phyloP scores from a whole-genome alignment of 2,329 filamentous ascomycete genomes.

The Diplocarpon mali region DNA sequence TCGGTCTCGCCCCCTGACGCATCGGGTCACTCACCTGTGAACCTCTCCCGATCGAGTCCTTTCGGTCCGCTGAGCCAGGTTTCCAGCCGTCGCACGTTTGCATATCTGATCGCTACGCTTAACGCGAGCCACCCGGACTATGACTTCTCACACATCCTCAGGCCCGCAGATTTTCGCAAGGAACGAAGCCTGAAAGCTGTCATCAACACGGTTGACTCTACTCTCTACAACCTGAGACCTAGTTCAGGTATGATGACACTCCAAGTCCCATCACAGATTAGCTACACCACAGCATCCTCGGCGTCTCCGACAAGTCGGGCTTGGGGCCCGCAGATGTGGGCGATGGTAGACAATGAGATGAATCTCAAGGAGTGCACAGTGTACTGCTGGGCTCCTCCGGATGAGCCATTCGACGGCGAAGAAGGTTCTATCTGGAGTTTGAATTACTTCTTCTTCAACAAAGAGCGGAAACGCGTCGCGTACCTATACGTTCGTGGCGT shows the following conservation, averaged over 20 bases:
- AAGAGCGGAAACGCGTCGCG: conserved; percentile 78
- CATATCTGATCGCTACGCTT: conserved; percentile 89
- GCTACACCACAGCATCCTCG: conserved; percentile 29
- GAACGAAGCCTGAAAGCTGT: conserved; percentile 71
- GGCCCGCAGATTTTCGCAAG: conserved; percentile 80
- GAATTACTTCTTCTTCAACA: conserved; percentile 98
- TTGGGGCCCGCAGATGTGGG: conserved; percentile 90
- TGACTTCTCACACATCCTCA: conserved; percentile 87
- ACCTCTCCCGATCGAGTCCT: conserved; percentile 77
- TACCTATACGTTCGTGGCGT: conserved; percentile 91
- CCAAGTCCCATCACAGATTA: conserved; percentile 29
- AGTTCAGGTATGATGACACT: conserved; percentile 32
- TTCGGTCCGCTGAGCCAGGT: conserved; percentile 86
- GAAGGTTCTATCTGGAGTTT: conserved; percentile 90
- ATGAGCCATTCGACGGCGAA: conserved; percentile 84
- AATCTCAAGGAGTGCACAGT: conserved; percentile 76
- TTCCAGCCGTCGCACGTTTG: conserved; percentile 82
- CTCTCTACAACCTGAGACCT: conserved; percentile 75
- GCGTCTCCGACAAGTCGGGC: conserved; percentile 40
- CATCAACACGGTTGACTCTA: conserved; percentile 80
- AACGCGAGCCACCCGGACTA: conserved; percentile 96
- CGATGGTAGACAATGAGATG: conserved; percentile 90
- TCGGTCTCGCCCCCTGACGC: conserved; percentile 77
- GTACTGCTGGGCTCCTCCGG: conserved; percentile 81
- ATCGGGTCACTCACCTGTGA: conserved; percentile 51